Evolutionary conservation across 2,329 filamentous ascomycete species (phyloP).

Genomic region (Trichoderma endophyticum): DNA sequence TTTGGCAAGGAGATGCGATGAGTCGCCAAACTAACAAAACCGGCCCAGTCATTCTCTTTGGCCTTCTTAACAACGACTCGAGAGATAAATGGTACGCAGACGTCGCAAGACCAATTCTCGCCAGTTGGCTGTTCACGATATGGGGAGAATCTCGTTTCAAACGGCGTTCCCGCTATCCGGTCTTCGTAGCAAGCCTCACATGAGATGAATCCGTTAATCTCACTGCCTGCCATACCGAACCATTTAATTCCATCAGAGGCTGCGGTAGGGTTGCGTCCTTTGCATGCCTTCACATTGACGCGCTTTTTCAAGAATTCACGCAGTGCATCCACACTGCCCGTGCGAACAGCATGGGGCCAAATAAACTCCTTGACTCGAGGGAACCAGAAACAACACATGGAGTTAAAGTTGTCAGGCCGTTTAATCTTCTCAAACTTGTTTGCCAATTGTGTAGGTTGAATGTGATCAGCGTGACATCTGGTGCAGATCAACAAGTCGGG

Average conservation of each 20-base stretch:
- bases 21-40: constrained; percentile 27
- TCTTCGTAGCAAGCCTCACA: constrained; percentile 41
- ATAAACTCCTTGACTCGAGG: constrained; percentile 35
- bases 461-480: constrained; percentile 39
- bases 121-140: constrained; percentile 25
- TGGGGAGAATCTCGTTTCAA: constrained; percentile 32
- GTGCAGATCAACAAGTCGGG: constrained; percentile 39
- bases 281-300: constrained; percentile 30
- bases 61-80: constrained; percentile 23
- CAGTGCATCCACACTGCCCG: constrained; percentile 26
- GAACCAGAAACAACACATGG: constrained; percentile 30
- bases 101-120: constrained; percentile 35
- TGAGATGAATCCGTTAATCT: constrained; percentile 33
- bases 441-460: constrained; percentile 31
- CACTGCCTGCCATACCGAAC: constrained; percentile 29
- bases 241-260: constrained; percentile 31
- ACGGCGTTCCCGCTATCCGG: constrained; percentile 26
- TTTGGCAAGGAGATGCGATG: constrained; percentile 26
- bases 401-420: constrained; percentile 30
- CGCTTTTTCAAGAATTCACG: constrained; percentile 31
- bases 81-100: constrained; percentile 28
- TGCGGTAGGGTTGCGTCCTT: constrained; percentile 23
- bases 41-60: constrained; percentile 30
- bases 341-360: constrained; percentile 32
- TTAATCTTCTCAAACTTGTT: constrained; percentile 29